Evolutionary conservation across 345 rosid genomes (phyloP).

Genomic region (Arabis hirsuta): DNA sequence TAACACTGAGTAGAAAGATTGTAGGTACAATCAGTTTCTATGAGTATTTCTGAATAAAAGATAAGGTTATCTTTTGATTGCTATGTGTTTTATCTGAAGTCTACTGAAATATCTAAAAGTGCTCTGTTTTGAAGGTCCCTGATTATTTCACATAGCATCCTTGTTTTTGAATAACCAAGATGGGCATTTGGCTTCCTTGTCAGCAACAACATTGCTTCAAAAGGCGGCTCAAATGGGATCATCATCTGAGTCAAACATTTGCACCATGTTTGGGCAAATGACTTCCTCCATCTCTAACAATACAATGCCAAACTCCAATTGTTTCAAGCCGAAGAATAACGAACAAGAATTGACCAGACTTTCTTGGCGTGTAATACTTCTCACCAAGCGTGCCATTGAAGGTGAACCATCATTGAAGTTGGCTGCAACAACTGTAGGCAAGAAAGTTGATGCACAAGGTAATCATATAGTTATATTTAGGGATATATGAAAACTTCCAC

Average conservation of each 20-base stretch:
- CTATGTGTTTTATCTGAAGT: too few relatives aligned
- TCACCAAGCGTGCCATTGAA: constrained; percentile 40
- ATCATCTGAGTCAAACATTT: constrained; percentile 29
- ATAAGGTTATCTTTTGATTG: too few relatives aligned
- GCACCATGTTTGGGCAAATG: constrained; percentile 33
- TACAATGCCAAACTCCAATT: constrained; percentile 10
- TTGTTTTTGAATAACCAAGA: constrained; percentile 15
- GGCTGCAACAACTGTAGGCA: constrained; percentile 42
- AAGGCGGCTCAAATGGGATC: constrained; percentile 80
- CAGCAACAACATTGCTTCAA: constrained; percentile 75
- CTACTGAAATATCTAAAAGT: too few relatives aligned
- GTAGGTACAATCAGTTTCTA: too few relatives aligned
- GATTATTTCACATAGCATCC: neutral
- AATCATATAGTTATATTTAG: neutral
- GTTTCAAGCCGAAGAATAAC: constrained; percentile 3
- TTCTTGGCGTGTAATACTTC: constrained; percentile 49
- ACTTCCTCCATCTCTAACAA: constrained; percentile 30
- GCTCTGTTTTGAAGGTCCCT: too few relatives aligned
- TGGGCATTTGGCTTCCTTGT: constrained; percentile 40
- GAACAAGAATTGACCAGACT: constrained; percentile 54
- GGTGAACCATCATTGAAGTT: constrained; percentile 47
- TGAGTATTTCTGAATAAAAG: too few relatives aligned
- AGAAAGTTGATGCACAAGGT: neutral
- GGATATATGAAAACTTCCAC: neutral
- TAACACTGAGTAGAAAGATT: too few relatives aligned